A percentile compares a stretch with the other conserved stretches of the same genome.
Conservation (phyloP, 495 filamentous ascomycete genomes). For the Penicillium macrosclerotiorum region DNA sequence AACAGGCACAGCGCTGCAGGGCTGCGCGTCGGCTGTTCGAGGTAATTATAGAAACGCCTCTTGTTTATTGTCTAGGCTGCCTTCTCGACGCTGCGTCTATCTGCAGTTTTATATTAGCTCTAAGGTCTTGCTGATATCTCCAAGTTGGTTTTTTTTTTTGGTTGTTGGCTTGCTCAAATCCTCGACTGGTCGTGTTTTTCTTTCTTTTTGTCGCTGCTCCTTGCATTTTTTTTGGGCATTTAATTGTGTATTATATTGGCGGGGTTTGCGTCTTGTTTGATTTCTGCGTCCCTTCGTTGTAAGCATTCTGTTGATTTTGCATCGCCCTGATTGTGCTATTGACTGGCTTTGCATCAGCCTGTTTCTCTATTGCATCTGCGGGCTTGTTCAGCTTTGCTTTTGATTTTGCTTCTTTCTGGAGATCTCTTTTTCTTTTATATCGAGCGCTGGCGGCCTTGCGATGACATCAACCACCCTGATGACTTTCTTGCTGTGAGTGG, state of each 20-base stretch:
- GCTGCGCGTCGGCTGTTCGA: constrained; percentile 7
- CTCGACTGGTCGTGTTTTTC: background rate
- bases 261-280: constrained; percentile 4
- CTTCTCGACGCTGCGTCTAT: constrained; percentile 5
- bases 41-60: constrained; percentile 28
- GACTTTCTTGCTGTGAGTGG: constrained; percentile 70
- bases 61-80: constrained; percentile 15
- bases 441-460: constrained; percentile 12
- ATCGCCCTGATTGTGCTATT: too few species aligned
- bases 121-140: too few species aligned
- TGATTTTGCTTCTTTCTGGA: too few species aligned
- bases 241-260: constrained; percentile 18
- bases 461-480: constrained; percentile 75
- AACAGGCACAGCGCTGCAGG: constrained; percentile 19
- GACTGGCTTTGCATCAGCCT: background rate
- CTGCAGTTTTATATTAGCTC: constrained; percentile 5
- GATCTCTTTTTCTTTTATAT: too few species aligned
- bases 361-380: constrained; percentile 9
- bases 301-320: too few species aligned
- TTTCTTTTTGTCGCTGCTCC: constrained; percentile 14
- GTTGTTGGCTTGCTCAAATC: background rate
- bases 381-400: constrained; percentile 7
- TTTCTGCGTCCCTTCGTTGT: constrained; percentile 2
- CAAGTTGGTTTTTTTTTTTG: constrained; percentile 2
- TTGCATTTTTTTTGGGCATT: constrained; percentile 25